Percentiles rank a stretch among this genome's conserved stretches.
Conservation (phyloP, 2,329 filamentous ascomycete species). For the Hymenoscyphus scutula region DNA sequence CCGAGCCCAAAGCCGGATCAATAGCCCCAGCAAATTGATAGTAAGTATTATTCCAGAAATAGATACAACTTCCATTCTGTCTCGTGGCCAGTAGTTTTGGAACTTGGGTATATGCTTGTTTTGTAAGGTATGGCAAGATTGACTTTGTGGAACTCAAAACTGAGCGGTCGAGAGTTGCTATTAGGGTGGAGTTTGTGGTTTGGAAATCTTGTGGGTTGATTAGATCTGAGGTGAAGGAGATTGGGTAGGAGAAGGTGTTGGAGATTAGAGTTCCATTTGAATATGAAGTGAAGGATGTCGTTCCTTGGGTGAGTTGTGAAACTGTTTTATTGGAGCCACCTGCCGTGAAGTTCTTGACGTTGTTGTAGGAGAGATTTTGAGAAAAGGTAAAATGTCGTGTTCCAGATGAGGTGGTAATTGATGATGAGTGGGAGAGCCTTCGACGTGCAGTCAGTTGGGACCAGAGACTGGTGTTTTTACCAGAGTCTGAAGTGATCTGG, state of each 20-base stretch:
- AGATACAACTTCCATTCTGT: constrained; percentile 24
- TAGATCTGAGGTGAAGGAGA: constrained; percentile 20
- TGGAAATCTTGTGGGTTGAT: constrained; percentile 16
- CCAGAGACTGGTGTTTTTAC: constrained; percentile 19
- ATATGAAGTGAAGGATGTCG: constrained; percentile 13
- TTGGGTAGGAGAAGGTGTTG: constrained; percentile 21
- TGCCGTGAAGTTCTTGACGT: constrained; percentile 23
- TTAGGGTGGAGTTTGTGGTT: constrained; percentile 18
- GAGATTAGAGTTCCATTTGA: constrained; percentile 6
- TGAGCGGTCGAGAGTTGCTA: constrained; percentile 22
- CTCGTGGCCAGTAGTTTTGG: constrained; percentile 17
- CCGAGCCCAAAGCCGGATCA: constrained; percentile 21
- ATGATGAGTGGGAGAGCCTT: constrained; percentile 20
- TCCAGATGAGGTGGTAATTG: constrained; percentile 25
- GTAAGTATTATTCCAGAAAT: constrained; percentile 30
- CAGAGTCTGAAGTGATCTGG: constrained; percentile 7
- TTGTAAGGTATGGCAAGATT: constrained; percentile 25
- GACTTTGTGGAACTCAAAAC: constrained; percentile 14
- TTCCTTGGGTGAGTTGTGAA: constrained; percentile 20
- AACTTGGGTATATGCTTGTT: constrained; percentile 9
- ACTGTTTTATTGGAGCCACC: constrained; percentile 24
- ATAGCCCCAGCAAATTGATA: constrained; percentile 27
- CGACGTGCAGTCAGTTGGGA: constrained; percentile 17
- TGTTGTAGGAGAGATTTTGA: constrained; percentile 23
- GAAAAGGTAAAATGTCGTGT: constrained; percentile 19